Evolutionary conservation across 257 asterid genomes (phyloP).

Genomic region (Solanum paucissectum): DNA sequence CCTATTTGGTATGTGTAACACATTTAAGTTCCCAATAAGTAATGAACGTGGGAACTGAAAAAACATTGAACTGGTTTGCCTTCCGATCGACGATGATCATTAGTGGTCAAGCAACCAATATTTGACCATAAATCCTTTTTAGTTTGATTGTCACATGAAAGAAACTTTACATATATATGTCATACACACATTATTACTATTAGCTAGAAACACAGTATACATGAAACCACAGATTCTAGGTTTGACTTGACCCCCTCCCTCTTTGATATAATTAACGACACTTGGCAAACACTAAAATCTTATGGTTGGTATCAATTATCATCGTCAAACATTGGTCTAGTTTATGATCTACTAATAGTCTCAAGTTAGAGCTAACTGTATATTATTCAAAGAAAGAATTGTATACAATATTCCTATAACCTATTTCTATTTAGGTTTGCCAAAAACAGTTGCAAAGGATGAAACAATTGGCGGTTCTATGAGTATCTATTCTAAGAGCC

Average conservation of each 20-base stretch:
- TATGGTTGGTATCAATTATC: neutral
- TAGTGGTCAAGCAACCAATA: neutral
- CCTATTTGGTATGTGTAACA: neutral
- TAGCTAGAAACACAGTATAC: neutral
- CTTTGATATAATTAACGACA: neutral
- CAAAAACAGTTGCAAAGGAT: neutral
- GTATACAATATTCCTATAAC: neutral
- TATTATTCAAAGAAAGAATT: neutral
- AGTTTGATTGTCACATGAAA: neutral
- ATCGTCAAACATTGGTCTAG: neutral
- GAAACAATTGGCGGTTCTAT: neutral
- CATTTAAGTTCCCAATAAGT: neutral
- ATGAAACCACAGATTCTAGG: neutral
- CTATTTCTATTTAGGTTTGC: neutral
- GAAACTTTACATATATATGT: neutral
- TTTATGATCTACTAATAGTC: neutral
- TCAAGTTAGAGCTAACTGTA: neutral
- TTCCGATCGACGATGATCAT: neutral
- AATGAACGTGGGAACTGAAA: neutral
- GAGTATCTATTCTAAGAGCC: neutral
- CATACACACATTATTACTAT: neutral
- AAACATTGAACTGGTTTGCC: neutral
- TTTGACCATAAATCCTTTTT: neutral
- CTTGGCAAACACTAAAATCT: neutral
- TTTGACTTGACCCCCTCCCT: neutral